phyloP scores from a whole-genome alignment of 2,329 filamentous ascomycete genomes.

The Endoconidiophora polonica region DNA sequence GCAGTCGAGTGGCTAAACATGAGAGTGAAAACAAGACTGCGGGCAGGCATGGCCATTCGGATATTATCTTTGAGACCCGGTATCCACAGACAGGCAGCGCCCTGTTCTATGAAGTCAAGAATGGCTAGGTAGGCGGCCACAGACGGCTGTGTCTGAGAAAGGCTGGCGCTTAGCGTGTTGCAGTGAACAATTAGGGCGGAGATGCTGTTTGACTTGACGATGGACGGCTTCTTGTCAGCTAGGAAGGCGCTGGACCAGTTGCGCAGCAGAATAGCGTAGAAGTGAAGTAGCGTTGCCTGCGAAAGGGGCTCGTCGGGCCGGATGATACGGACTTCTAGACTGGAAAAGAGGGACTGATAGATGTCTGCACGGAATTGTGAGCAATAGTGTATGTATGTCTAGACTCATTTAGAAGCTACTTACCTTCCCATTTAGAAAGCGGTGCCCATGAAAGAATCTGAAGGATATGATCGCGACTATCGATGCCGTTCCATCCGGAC shows the following conservation, averaged over 20 bases:
- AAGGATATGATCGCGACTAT: conserved; percentile 36
- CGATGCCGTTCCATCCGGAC: conserved; percentile 42
- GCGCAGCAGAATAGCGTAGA: conserved; percentile 51
- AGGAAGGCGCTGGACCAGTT: conserved; percentile 36
- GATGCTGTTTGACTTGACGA: conserved; percentile 23
- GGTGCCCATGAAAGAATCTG: conserved; percentile 40
- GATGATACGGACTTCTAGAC: conserved; percentile 34
- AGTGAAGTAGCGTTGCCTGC: conserved; percentile 42
- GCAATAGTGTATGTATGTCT: background rate
- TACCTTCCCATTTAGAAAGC: conserved; percentile 39
- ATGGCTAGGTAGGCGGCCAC: conserved; percentile 36
- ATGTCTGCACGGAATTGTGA: conserved; percentile 27
- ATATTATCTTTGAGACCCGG: conserved; percentile 33
- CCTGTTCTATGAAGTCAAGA: conserved; percentile 53
- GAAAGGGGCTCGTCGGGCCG: conserved; percentile 30
- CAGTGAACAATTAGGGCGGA: conserved; percentile 30
- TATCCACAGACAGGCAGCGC: conserved; percentile 39
- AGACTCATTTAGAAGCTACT: conserved; percentile 5
- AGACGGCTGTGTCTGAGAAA: conserved; percentile 36
- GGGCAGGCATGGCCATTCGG: conserved; percentile 51
- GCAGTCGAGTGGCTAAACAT: conserved; percentile 48
- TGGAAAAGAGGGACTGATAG: conserved; percentile 29
- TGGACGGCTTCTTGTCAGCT: conserved; percentile 22
- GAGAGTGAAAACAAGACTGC: conserved; percentile 52
- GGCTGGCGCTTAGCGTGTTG: conserved; percentile 39